phyloP scores from a whole-genome alignment of 208 protist species.

The Crithidia bombi region DNA sequence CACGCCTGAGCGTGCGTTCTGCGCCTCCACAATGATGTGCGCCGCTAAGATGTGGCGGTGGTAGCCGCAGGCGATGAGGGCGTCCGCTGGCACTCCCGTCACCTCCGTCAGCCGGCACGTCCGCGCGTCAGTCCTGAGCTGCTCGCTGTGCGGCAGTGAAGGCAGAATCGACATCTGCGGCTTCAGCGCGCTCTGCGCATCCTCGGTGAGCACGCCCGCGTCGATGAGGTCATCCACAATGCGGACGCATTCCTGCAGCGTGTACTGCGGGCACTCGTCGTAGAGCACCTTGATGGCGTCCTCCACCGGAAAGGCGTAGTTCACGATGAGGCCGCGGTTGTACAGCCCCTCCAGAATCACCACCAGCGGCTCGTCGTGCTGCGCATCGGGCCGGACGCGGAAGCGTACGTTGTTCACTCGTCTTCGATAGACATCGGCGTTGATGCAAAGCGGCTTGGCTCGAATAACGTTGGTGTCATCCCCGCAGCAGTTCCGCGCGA shows the following conservation, averaged over 20 bases:
- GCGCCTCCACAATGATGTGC: constrained; percentile 82
- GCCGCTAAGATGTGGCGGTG: constrained; percentile 71
- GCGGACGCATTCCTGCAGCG: constrained; percentile 59
- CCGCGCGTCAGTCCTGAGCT: constrained; percentile 22
- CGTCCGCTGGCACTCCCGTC: constrained; percentile 61
- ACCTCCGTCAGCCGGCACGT: constrained; percentile 54
- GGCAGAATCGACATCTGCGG: constrained; percentile 37
- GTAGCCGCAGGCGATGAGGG: constrained; percentile 79
- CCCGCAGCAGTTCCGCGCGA: constrained; percentile 76
- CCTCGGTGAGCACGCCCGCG: constrained; percentile 40
- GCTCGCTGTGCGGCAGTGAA: constrained; percentile 27
- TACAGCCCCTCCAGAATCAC: constrained; percentile 83
- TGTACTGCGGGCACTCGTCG: constrained; percentile 70
- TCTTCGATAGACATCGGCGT: constrained; percentile 58
- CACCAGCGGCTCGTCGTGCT: constrained; percentile 48
- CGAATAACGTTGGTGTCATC: constrained; percentile 65
- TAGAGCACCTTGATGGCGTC: constrained; percentile 82
- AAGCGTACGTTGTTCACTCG: constrained; percentile 83
- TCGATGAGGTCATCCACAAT: constrained; percentile 48
- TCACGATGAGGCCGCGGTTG: constrained; percentile 85
- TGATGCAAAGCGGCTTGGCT: constrained; percentile 53
- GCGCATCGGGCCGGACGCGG: constrained; percentile 23
- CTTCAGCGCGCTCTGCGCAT: constrained; percentile 35
- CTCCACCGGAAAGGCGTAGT: constrained; percentile 65
- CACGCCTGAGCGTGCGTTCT: constrained; percentile 72